Evolutionary conservation across 371 early-diverging fungal species (phyloP).

Genomic region (Syncephalastrum racemosum): DNA sequence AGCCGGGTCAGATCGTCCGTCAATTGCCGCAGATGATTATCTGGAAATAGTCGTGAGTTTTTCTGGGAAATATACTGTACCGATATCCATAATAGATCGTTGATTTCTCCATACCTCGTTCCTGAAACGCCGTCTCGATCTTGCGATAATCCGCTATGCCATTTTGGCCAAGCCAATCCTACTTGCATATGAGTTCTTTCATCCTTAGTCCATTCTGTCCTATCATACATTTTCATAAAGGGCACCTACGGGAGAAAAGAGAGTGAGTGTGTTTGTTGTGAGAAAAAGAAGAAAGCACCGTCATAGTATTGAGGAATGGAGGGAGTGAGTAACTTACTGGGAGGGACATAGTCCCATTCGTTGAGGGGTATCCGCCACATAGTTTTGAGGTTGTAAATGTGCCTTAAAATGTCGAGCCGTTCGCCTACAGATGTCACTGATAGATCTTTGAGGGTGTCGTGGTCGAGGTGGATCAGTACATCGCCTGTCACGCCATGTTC

Average conservation of each 20-base stretch:
- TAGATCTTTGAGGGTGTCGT: slow-evolving; percentile 86
- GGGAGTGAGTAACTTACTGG: slow-evolving; percentile 63
- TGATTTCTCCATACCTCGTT: slow-evolving; percentile 41
- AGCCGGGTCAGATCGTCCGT: slow-evolving; percentile 55
- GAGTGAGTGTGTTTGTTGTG: slow-evolving; percentile 1
- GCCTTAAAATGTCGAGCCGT: slow-evolving; percentile 80
- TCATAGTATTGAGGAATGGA: background rate
- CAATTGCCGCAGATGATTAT: slow-evolving; percentile 52
- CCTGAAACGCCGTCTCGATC: slow-evolving; percentile 58
- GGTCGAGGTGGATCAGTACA: slow-evolving; percentile 86
- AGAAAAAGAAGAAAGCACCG: background rate
- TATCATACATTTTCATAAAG: slow-evolving; percentile 59
- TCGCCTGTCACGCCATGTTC: slow-evolving; percentile 94
- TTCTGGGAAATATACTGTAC: background rate
- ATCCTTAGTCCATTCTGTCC: background rate
- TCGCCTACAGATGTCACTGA: slow-evolving; percentile 86
- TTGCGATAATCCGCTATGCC: slow-evolving; percentile 57
- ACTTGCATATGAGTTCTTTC: background rate
- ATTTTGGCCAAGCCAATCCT: slow-evolving; percentile 53
- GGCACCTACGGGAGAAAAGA: slow-evolving; percentile 37
- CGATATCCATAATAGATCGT: slow-evolving; percentile 1
- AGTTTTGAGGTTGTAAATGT: slow-evolving; percentile 80
- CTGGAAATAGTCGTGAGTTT: slow-evolving; percentile 20
- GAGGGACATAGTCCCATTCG: slow-evolving; percentile 85
- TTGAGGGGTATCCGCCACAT: slow-evolving; percentile 80